These are phyloP conservation scores for Rubia yunnanensis DNA, from an alignment of 257 asterid species.

Conservation along the genomic window DNA sequence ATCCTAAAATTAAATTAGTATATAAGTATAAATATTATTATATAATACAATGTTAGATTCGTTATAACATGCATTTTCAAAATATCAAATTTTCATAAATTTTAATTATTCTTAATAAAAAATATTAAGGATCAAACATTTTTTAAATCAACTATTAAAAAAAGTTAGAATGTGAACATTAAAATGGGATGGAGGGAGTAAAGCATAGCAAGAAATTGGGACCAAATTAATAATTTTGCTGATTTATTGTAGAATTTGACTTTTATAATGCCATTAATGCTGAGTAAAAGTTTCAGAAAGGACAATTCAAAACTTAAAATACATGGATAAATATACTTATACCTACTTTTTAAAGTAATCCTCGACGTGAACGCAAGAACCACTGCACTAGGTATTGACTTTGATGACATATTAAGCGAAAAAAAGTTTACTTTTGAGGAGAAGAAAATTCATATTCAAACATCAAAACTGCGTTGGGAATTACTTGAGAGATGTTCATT, in stretches of 20 bases:
- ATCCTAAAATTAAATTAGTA: too few species aligned
- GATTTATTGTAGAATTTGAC: not conserved
- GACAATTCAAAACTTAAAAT: not conserved
- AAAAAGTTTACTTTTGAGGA: not conserved
- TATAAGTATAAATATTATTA: too few species aligned
- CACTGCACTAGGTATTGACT: not conserved
- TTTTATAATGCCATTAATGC: not conserved
- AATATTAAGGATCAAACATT: too few species aligned
- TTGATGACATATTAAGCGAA: not conserved
- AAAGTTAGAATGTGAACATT: too few species aligned
- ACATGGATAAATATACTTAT: not conserved
- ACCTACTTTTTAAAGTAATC: not conserved
- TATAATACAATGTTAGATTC: too few species aligned
- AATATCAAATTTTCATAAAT: too few species aligned
- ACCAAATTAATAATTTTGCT: not conserved
- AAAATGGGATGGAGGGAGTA: too few species aligned
- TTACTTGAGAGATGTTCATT: too few species aligned
- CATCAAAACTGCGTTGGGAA: not conserved
- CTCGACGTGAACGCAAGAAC: not conserved
- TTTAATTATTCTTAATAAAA: too few species aligned
- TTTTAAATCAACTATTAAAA: too few species aligned
- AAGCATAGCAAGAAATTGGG: not conserved
- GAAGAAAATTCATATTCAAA: not conserved
- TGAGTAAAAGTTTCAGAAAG: not conserved
- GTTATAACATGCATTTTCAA: too few species aligned